Conservation (phyloP, 2,329 filamentous ascomycete genomes). For the Bipolaris victoriae region DNA sequence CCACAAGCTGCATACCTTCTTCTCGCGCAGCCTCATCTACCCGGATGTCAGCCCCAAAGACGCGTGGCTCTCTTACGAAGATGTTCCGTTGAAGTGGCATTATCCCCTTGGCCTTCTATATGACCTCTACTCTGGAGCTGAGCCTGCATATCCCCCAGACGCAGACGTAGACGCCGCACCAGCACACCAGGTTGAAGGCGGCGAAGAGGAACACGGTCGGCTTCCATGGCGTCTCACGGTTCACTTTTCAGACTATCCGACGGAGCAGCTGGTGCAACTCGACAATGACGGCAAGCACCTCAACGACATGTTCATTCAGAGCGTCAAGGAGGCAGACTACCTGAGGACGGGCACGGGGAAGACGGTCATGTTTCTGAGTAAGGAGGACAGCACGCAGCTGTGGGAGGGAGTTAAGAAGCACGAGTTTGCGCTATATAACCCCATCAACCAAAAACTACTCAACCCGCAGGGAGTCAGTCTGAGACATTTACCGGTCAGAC, state of each 20-base stretch:
- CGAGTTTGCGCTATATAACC: constrained; percentile 73
- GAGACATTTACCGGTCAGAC: constrained; percentile 81
- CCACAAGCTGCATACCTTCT: constrained; percentile 68
- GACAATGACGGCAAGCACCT: constrained; percentile 62
- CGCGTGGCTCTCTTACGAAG: constrained; percentile 71
- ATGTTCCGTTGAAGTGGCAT: constrained; percentile 74
- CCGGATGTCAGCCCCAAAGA: constrained; percentile 59
- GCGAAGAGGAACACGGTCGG: constrained; percentile 25
- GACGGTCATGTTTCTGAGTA: constrained; percentile 86
- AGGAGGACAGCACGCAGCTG: constrained; percentile 79
- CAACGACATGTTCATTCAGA: constrained; percentile 71
- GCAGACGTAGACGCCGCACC: constrained; percentile 8
- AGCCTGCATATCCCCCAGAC: constrained; percentile 49
- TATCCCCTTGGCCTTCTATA: constrained; percentile 72
- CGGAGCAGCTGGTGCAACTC: constrained; percentile 63
- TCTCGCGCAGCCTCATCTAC: constrained; percentile 63
- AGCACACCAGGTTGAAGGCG: constrained; percentile 21
- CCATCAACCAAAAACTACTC: constrained; percentile 77
- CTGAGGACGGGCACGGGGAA: constrained; percentile 86
- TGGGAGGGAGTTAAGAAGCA: constrained; percentile 83
- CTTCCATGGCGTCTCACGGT: constrained; percentile 69
- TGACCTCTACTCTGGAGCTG: constrained; percentile 69
- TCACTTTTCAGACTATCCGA: constrained; percentile 65
- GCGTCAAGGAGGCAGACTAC: constrained; percentile 82
- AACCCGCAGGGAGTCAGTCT: constrained; percentile 71